Evolutionary conservation across 306 rosid species (phyloP).

Genomic region (Abrus pulchellus): DNA sequence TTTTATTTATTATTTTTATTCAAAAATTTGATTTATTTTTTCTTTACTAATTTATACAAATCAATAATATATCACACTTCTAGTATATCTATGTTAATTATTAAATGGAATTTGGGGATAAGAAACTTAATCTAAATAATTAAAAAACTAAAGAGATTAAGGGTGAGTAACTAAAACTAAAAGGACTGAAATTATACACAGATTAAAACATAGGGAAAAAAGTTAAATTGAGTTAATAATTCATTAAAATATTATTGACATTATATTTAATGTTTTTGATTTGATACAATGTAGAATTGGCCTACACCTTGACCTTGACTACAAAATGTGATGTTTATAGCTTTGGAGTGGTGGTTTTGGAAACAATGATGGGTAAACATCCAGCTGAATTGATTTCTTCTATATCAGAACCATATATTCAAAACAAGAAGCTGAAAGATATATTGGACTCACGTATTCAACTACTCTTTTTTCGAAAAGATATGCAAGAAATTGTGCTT

Average conservation of each 20-base stretch:
- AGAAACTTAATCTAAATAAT: too few species aligned
- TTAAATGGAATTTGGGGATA: too few species aligned
- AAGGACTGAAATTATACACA: too few species aligned
- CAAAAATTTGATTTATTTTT: too few species aligned
- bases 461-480: constrained; percentile 12
- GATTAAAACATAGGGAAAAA: too few species aligned
- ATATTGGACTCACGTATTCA: constrained; percentile 14
- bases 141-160: too few species aligned
- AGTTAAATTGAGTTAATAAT: too few species aligned
- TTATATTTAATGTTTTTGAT: neutral
- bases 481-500: constrained; percentile 37
- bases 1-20: too few species aligned
- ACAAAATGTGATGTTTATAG: constrained; percentile 46
- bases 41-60: too few species aligned
- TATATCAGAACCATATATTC: neutral
- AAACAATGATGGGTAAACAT: constrained; percentile 42
- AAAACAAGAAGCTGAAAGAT: constrained; percentile 34
- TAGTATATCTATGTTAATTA: too few species aligned
- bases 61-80: too few species aligned
- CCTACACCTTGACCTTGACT: constrained; percentile 26
- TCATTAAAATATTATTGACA: constrained; percentile 5
- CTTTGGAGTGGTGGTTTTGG: constrained; percentile 44
- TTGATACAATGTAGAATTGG: constrained; percentile 5
- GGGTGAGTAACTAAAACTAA: too few species aligned
- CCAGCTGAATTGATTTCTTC: constrained; percentile 33